Conservation (phyloP, 1,284 basidiomycete genomes). For the Ceratobasidium theobromae region DNA sequence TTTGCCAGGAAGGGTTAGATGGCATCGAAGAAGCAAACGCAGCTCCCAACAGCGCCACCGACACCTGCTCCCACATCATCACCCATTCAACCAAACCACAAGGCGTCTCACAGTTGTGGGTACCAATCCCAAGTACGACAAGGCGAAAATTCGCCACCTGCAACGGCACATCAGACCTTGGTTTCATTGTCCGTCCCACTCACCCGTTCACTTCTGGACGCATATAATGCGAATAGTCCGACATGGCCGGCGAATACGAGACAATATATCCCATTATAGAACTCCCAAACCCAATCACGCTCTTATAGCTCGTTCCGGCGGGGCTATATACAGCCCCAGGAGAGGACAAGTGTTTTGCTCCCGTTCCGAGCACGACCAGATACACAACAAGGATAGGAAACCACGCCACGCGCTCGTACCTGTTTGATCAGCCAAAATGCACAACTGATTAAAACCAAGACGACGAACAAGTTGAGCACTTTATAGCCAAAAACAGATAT, state of each 20-base stretch:
- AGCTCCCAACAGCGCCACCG: conserved; percentile 75
- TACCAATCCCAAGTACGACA: conserved; percentile 73
- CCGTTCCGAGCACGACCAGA: conserved; percentile 71
- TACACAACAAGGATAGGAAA: conserved; percentile 77
- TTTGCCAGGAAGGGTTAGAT: conserved; percentile 66
- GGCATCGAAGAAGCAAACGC: conserved; percentile 59
- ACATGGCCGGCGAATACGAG: conserved; percentile 63
- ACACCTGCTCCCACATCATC: conserved; percentile 45
- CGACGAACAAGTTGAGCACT: too few species aligned
- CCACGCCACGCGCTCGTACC: conserved; percentile 79
- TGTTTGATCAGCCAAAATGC: too few species aligned
- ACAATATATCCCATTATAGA: conserved; percentile 73
- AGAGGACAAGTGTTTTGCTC: conserved; percentile 60
- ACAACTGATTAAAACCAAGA: too few species aligned
- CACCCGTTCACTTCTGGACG: conserved; percentile 58
- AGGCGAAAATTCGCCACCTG: conserved; percentile 69
- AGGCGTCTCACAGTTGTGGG: conserved; percentile 66
- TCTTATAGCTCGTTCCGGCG: conserved; percentile 52
- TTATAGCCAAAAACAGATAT: conserved; percentile 78
- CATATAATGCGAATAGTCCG: conserved; percentile 75
- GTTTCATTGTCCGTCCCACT: conserved; percentile 30
- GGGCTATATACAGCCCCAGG: conserved; percentile 46
- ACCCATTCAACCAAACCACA: neutral
- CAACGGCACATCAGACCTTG: neutral
- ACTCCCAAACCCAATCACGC: conserved; percentile 64